Base-by-base conservation (phyloP, 169 alveolate genomes). In the Amoebophrya sp. region DNA sequence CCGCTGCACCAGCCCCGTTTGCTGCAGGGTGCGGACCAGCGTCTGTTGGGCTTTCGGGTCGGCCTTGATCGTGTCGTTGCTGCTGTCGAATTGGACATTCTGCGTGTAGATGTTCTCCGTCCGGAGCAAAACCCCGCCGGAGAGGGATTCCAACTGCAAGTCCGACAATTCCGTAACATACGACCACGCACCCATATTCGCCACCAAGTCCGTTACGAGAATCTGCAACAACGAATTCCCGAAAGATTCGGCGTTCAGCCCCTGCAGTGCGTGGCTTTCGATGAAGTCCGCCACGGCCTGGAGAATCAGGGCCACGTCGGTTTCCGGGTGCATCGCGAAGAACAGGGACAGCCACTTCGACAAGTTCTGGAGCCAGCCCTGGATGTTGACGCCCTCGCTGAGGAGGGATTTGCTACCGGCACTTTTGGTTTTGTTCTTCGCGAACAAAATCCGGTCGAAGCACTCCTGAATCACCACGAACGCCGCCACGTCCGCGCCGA, bases 361-460 rank as follows among this genome's bases (percentile, higher is more conserved):
- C 83, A 66, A 25, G 83, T 66, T 66, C 83, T 66, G 83, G 83
- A 66, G 83, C 83, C 83, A 66, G 29, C 83, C 83, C 35, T 66
- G 32, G 35, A 66, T 25, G 35, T 66, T 7, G 35, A 25, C 83
- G 35, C 83, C 83, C 83, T 66, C 39, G 10, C 32, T 7, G 35
- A 66, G 83, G 32, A 66, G 83, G 18, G 38, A 25, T 12, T 12
- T 2, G 54, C 12, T 41, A n/a, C n/a, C n/a, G n/a, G n/a, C n/a
- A n/a, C n/a, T n/a, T n/a, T n/a, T n/a, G n/a, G n/a, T n/a, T n/a
- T n/a, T n/a, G n/a, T n/a, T n/a, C n/a, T n/a, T n/a, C 39, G 32
- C 83, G 29, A 1, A 25, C 39, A 66, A n/a, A 25, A 3, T 12
- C 35, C 83, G 83, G 35, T 2, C 35, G 83, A 66, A 66, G 83